Percentiles rank a stretch among this genome's conserved stretches.
phyloP scores from a whole-genome alignment of 306 rosid species.

The Vicia sativa region DNA sequence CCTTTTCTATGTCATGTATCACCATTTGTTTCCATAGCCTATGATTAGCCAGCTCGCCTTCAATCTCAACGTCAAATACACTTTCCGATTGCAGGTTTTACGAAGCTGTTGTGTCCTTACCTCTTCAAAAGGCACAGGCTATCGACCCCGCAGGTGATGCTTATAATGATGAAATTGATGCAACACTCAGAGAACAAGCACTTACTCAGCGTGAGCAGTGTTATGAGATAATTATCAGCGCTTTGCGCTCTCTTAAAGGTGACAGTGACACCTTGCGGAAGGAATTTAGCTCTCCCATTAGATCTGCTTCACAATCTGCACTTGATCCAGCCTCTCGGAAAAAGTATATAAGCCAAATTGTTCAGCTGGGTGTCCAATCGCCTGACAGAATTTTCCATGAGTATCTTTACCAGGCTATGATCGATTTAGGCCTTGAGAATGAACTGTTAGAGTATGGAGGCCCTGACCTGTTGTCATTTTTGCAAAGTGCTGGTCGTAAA shows the following conservation, averaged over 20 bases:
- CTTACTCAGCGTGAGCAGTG: constrained; percentile 80
- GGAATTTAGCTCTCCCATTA: constrained; percentile 84
- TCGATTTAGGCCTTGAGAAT: constrained; percentile 90
- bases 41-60: constrained; percentile 29
- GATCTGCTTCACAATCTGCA: constrained; percentile 61
- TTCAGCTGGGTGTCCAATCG: constrained; percentile 93
- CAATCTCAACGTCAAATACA: constrained; percentile 34
- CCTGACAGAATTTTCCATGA: constrained; percentile 87
- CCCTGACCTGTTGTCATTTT: constrained; percentile 87
- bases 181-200: constrained; percentile 75
- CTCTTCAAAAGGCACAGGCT: constrained; percentile 97
- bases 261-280: constrained; percentile 56
- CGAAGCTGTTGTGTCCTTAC: constrained; percentile 93
- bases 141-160: constrained; percentile 94
- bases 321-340: constrained; percentile 80
- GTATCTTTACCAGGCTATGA: constrained; percentile 89
- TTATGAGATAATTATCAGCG: constrained; percentile 85
- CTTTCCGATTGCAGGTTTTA: constrained; percentile 70
- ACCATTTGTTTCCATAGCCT: constrained; percentile 18
- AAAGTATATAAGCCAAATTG: constrained; percentile 85
- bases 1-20: constrained; percentile 13
- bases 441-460: constrained; percentile 95
- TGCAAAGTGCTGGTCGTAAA: constrained; percentile 81
- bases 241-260: constrained; percentile 83
- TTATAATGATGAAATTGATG: constrained; percentile 83